Evolutionary conservation across 805 yeast genomes (phyloP).

Genomic region (Clavispora carvajalis): DNA sequence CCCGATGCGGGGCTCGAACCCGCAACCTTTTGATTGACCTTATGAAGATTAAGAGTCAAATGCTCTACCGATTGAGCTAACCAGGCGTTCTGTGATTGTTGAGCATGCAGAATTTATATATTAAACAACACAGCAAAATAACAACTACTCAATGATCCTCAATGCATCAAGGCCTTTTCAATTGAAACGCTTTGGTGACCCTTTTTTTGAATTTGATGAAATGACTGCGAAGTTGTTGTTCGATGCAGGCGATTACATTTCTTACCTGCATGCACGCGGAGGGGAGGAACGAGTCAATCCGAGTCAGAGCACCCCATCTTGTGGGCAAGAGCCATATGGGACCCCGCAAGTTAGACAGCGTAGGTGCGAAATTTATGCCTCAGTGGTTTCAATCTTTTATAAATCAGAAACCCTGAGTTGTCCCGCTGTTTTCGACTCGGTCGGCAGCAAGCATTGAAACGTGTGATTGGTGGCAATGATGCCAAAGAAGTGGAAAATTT

Average conservation of each 20-base stretch:
- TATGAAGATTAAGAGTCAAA: conserved; percentile 11
- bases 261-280: neutral
- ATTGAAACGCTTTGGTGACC: too few species aligned
- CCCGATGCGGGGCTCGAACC: conserved; percentile 14
- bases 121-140: too few species aligned
- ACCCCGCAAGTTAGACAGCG: neutral
- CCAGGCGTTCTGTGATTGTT: conserved; percentile 7
- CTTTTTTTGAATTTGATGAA: too few species aligned
- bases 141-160: too few species aligned
- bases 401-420: too few species aligned
- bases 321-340: neutral
- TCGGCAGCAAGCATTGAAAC: neutral
- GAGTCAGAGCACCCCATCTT: neutral
- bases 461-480: neutral
- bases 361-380: neutral
- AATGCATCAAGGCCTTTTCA: too few species aligned
- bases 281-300: neutral
- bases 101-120: neutral
- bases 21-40: conserved; percentile 14
- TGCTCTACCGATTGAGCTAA: conserved; percentile 14
- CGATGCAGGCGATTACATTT: neutral
- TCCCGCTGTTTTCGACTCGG: too few species aligned
- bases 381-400: neutral
- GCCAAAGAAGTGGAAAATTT: neutral
- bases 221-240: too few species aligned